Evolutionary conservation across 495 filamentous ascomycete species (phyloP).

Genomic region (Parathielavia hyrcaniae): DNA sequence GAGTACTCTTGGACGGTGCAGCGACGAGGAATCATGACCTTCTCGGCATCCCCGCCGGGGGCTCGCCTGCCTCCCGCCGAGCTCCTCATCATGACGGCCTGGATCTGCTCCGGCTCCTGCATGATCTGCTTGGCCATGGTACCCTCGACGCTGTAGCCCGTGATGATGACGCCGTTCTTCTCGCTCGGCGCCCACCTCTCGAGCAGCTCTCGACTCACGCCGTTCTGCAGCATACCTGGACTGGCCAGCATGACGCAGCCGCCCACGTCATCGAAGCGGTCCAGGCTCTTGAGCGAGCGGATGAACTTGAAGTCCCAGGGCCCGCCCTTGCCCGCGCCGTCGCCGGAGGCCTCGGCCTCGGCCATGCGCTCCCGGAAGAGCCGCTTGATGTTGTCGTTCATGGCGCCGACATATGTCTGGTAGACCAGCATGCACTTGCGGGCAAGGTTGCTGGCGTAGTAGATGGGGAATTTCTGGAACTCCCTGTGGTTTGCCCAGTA

Average conservation of each 20-base stretch:
- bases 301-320: conserved; percentile 97
- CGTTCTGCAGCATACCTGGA: conserved; percentile 96
- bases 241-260: conserved; percentile 95
- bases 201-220: conserved; percentile 82
- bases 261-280: conserved; percentile 92
- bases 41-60: conserved; percentile 58
- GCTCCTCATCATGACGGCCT: conserved; percentile 77
- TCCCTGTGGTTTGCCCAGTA: conserved; percentile 88
- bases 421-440: conserved; percentile 98
- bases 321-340: conserved; percentile 65
- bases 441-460: conserved; percentile 90
- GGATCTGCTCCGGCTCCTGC: conserved; percentile 87
- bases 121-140: conserved; percentile 96
- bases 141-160: conserved; percentile 94
- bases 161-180: conserved; percentile 93
- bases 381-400: conserved; percentile 98
- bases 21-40: conserved; percentile 84
- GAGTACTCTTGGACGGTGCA: conserved; percentile 89
- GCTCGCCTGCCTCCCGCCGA: conserved; percentile 49
- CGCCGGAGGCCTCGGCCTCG: conserved; percentile 70
- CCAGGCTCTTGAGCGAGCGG: conserved; percentile 80
- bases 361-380: conserved; percentile 80
- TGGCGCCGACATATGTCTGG: conserved; percentile 91
- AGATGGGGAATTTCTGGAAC: conserved; percentile 85
- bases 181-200: conserved; percentile 94